phyloP scores from a whole-genome alignment of 1,284 basidiomycete genomes.

The Polyporus tsugae region DNA sequence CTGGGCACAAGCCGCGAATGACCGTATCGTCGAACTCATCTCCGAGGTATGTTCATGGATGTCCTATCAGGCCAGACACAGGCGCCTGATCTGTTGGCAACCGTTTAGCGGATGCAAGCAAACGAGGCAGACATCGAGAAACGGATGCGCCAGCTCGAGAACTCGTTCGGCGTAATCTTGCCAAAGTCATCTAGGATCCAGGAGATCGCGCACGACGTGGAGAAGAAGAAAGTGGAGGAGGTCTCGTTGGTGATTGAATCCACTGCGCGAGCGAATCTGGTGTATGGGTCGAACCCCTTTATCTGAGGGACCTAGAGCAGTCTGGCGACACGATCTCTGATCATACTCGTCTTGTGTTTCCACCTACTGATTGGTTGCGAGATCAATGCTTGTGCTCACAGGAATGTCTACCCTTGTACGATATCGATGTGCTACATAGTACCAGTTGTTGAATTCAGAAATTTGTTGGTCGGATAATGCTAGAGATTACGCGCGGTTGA shows the following conservation, averaged over 20 bases:
- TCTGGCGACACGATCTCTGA: too few relatives aligned
- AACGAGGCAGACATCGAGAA: constrained; percentile 14
- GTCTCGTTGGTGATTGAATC: neutral
- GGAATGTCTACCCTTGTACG: too few relatives aligned
- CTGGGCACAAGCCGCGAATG: constrained; percentile 19
- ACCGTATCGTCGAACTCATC: constrained; percentile 13
- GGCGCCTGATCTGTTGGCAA: neutral
- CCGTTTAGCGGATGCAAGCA: constrained; percentile 10
- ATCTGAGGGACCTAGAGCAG: neutral
- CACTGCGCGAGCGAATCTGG: constrained; percentile 4
- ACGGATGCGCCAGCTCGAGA: constrained; percentile 10
- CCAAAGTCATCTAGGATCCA: constrained; percentile 4
- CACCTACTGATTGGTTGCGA: too few relatives aligned
- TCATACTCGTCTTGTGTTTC: too few relatives aligned
- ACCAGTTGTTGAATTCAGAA: too few relatives aligned
- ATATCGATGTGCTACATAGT: too few relatives aligned
- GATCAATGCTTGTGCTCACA: too few relatives aligned
- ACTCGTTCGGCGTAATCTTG: constrained; percentile 14
- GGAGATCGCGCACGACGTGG: constrained; percentile 7
- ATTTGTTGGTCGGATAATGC: too few relatives aligned
- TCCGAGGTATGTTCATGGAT: constrained; percentile 2
- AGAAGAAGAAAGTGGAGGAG: constrained; percentile 10
- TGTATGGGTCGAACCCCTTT: constrained; percentile 4
- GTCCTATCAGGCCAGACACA: neutral
- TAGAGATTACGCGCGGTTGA: too few relatives aligned